Evolutionary conservation across 805 yeast species (phyloP).

Genomic region (Zygosaccharomyces bailii): DNA sequence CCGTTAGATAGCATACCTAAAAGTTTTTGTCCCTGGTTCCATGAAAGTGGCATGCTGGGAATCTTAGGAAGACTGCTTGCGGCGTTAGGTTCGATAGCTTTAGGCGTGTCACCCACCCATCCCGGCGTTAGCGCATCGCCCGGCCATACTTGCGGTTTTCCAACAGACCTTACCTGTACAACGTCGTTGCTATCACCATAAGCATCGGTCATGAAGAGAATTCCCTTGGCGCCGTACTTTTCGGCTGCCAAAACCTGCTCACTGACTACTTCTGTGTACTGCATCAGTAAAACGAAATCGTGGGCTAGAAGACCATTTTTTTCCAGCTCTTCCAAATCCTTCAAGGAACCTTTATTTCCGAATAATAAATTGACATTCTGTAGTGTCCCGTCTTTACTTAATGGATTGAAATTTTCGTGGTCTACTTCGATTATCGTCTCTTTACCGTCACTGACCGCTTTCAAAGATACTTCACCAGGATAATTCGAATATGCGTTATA

Average conservation of each 20-base stretch:
- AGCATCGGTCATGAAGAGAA: slow-evolving; percentile 59
- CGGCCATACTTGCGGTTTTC: slow-evolving; percentile 54
- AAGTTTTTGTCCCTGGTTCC: slow-evolving; percentile 57
- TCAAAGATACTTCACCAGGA: slow-evolving; percentile 43
- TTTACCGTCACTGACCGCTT: slow-evolving; percentile 26
- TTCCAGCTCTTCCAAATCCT: slow-evolving; percentile 48
- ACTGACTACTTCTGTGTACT: slow-evolving; percentile 52
- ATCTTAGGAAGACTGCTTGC: slow-evolving; percentile 60
- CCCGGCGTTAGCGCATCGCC: slow-evolving; percentile 86
- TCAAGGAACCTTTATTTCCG: slow-evolving; percentile 60
- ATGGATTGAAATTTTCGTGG: slow-evolving; percentile 59
- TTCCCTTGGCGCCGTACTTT: slow-evolving; percentile 55
- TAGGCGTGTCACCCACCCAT: slow-evolving; percentile 46
- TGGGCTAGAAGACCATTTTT: slow-evolving; percentile 40
- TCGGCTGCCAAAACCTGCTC: slow-evolving; percentile 56
- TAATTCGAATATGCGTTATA: slow-evolving; percentile 61
- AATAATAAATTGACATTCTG: slow-evolving; percentile 50
- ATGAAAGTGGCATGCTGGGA: slow-evolving; percentile 75
- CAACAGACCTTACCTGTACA: slow-evolving; percentile 46
- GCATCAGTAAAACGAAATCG: slow-evolving; percentile 55
- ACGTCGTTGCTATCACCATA: slow-evolving; percentile 31
- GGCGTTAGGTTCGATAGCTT: slow-evolving; percentile 42
- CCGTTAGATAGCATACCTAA: slow-evolving; percentile 29
- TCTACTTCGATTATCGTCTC: slow-evolving; percentile 30
- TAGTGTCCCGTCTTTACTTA: slow-evolving; percentile 57